These are phyloP conservation scores for Lonicera japonica DNA, from an alignment of 129 eudicot species.

Conservation along the genomic window DNA sequence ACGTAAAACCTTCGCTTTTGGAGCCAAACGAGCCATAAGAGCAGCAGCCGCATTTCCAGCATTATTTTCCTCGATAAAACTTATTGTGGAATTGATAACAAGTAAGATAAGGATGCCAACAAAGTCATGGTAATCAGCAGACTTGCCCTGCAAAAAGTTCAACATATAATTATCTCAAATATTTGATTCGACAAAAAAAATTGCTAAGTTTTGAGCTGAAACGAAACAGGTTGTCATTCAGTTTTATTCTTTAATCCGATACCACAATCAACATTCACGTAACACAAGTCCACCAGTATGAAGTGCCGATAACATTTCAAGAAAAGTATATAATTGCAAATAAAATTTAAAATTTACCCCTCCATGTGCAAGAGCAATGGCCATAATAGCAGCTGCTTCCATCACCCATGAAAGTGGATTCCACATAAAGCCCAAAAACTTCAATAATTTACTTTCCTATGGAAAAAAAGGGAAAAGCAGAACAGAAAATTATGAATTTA, in stretches of 20 bases:
- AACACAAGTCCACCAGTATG: too few species aligned
- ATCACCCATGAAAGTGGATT: conserved; percentile 94
- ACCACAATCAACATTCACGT: too few species aligned
- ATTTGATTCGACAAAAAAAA: too few species aligned
- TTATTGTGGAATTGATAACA: conserved; percentile 71
- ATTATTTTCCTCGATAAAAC: conserved; percentile 87
- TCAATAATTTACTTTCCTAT: conserved; percentile 80
- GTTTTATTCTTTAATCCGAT: too few species aligned
- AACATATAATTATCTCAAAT: not conserved
- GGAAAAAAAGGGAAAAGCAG: not conserved
- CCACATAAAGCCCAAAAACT: conserved; percentile 93
- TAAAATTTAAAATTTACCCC: conserved; percentile 65
- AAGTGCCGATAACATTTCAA: not conserved
- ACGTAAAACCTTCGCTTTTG: conserved; percentile 81
- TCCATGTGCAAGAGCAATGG: conserved; percentile 88
- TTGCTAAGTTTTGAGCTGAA: too few species aligned
- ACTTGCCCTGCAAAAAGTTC: conserved; percentile 54
- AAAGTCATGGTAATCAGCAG: conserved; percentile 68
- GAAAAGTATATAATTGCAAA: not conserved
- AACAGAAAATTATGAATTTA: not conserved
- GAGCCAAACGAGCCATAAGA: conserved; percentile 92
- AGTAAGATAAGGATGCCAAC: conserved; percentile 64
- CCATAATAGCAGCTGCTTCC: conserved; percentile 94
- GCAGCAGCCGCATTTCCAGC: conserved; percentile 98
- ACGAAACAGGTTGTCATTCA: too few species aligned